These are phyloP conservation scores for Penicillium crystallinum DNA, from an alignment of 495 filamentous ascomycete genomes.

Conservation along the genomic window DNA sequence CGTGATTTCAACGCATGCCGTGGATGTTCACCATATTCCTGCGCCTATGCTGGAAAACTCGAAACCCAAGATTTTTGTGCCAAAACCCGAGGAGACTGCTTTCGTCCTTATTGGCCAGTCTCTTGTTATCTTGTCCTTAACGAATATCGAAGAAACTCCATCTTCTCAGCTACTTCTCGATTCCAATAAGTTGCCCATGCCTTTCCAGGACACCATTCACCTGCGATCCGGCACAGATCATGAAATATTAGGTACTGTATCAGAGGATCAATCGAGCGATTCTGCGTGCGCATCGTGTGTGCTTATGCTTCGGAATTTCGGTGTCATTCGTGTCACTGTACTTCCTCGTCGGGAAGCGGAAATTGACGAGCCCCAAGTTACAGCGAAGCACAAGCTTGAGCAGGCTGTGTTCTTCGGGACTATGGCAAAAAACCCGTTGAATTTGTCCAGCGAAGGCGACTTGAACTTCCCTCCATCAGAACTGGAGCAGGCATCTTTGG, in stretches of 20 bases:
- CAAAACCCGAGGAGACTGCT: constrained; percentile 70
- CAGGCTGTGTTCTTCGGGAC: constrained; percentile 90
- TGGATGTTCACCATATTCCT: constrained; percentile 23
- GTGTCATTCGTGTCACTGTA: constrained; percentile 64
- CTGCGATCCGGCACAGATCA: constrained; percentile 60
- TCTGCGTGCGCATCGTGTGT: constrained; percentile 57
- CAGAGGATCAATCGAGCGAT: constrained; percentile 34
- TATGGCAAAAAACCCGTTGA: constrained; percentile 71
- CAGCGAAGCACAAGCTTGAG: constrained; percentile 82
- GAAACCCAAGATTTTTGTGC: constrained; percentile 69
- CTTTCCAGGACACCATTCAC: constrained; percentile 80
- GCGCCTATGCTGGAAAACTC: constrained; percentile 27
- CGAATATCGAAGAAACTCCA: constrained; percentile 53
- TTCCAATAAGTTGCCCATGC: constrained; percentile 46
- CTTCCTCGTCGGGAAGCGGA: constrained; percentile 24
- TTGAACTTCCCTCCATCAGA: constrained; percentile 61
- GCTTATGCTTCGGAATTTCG: constrained; percentile 72
- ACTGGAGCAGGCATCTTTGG: constrained; percentile 69
- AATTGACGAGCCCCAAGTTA: constrained; percentile 46
- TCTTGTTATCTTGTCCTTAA: constrained; percentile 68
- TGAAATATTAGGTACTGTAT: constrained; percentile 41
- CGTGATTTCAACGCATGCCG: constrained; percentile 25
- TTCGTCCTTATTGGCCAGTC: constrained; percentile 74
- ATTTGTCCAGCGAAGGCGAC: constrained; percentile 61
- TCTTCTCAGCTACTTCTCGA: constrained; percentile 65